A percentile compares a stretch with the other conserved stretches of the same genome.
Conservation (phyloP, 2,329 filamentous ascomycete genomes). For the Didymella arachidicola region DNA sequence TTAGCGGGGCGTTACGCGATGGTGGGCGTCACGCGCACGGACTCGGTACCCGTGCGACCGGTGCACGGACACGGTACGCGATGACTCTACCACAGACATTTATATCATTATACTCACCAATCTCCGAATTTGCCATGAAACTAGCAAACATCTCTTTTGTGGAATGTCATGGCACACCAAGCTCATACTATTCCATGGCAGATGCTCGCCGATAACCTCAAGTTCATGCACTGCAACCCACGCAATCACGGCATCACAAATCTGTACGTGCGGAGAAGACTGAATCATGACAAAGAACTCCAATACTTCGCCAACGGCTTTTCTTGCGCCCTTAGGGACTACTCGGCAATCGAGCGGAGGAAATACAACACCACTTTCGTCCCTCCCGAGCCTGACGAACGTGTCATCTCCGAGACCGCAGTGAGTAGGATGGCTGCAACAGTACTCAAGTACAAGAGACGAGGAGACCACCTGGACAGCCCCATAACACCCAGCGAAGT, state of each 20-base stretch:
- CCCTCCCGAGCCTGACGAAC: neutral
- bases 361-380: neutral
- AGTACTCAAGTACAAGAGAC: neutral
- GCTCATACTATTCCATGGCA: conserved; percentile 3
- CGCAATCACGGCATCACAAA: conserved; percentile 8
- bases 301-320: conserved; percentile 1
- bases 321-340: neutral
- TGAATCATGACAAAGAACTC: neutral
- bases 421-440: neutral
- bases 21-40: no score
- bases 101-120: no score
- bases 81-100: no score
- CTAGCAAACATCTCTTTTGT: no score
- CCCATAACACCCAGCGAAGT: no score
- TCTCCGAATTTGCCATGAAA: no score
- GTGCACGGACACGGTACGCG: no score
- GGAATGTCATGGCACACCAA: conserved; percentile 11
- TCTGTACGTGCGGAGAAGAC: neutral
- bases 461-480: fast-evolving
- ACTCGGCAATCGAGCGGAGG: conserved; percentile 1
- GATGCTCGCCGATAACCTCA: conserved; percentile 1
- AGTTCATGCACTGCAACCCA: conserved; percentile 5
- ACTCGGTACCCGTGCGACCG: no score
- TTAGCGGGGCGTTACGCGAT: no score
- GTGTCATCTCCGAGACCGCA: neutral